A percentile compares a stretch with the other conserved stretches of the same genome.
phyloP scores from a whole-genome alignment of 208 protist genomes.

The Trypanosoma lewisi region DNA sequence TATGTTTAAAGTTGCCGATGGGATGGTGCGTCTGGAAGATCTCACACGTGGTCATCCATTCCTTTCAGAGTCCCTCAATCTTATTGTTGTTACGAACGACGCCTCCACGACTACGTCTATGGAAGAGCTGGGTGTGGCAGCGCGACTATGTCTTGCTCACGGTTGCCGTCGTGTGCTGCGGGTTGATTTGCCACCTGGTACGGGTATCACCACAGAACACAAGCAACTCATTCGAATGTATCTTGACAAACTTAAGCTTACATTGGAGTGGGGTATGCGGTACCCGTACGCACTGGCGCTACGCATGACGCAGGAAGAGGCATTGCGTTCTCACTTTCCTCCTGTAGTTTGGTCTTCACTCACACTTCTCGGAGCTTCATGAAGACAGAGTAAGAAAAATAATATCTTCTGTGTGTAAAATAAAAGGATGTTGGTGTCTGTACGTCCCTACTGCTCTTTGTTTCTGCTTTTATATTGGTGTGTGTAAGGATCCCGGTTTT shows the following conservation, averaged over 20 bases:
- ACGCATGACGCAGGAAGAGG: constrained; percentile 52
- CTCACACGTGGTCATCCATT: constrained; percentile 6
- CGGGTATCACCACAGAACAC: constrained; percentile 45
- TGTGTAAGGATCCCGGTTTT: too few species aligned
- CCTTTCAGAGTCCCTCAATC: constrained; percentile 29
- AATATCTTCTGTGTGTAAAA: too few species aligned
- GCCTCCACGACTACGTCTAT: constrained; percentile 32
- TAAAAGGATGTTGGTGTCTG: too few species aligned
- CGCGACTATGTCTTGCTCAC: constrained; percentile 60
- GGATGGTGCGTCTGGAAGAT: constrained; percentile 41
- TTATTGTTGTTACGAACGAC: constrained; percentile 61
- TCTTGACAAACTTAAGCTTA: constrained; percentile 41
- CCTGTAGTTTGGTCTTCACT: constrained; percentile 62
- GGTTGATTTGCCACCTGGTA: constrained; percentile 46
- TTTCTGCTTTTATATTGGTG: too few species aligned
- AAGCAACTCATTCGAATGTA: constrained; percentile 54
- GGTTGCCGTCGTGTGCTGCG: constrained; percentile 70
- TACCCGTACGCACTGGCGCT: constrained; percentile 77
- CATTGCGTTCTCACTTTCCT: constrained; percentile 30
- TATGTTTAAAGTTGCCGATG: constrained; percentile 64
- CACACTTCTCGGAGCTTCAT: constrained; percentile 74
- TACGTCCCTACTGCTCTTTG: too few species aligned
- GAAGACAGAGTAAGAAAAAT: constrained; percentile 18
- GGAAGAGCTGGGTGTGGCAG: constrained; percentile 42
- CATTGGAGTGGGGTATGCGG: constrained; percentile 41